phyloP scores from a whole-genome alignment of 139 green algal genomes.

The Pseudopediastrum boryanum region DNA sequence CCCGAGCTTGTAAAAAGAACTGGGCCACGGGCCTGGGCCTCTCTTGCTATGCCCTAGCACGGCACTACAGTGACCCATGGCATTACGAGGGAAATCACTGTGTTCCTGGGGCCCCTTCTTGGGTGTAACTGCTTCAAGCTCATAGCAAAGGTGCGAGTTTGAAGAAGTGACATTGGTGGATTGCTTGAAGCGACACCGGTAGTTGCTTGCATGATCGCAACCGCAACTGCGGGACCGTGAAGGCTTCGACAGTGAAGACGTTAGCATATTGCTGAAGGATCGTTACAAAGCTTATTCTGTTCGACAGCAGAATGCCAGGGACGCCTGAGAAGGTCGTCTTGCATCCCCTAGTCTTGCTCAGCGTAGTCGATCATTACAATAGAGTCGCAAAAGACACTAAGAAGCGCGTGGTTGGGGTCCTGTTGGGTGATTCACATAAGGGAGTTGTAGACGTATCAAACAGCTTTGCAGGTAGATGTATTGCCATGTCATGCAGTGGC shows the following conservation, averaged over 20 bases:
- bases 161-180: background rate
- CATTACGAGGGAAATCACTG: no score
- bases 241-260: no score
- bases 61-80: no score
- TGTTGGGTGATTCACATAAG: conserved; percentile 90
- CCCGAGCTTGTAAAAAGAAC: no score
- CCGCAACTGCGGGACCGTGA: no score
- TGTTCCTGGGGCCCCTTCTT: background rate
- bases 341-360: conserved; percentile 96
- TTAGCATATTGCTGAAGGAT: background rate
- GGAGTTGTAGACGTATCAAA: conserved; percentile 95
- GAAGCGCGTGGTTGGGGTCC: conserved; percentile 94
- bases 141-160: background rate
- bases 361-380: conserved; percentile 98
- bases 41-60: no score
- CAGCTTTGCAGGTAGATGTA: conserved; percentile 86
- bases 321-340: conserved; percentile 85
- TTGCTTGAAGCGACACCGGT: background rate
- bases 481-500: background rate
- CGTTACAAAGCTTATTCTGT: background rate
- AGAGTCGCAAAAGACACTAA: conserved; percentile 94
- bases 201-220: background rate
- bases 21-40: no score
- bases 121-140: background rate
- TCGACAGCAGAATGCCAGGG: background rate